Conservation (phyloP, 306 rosid genomes). For the Nissolia schottii region DNA sequence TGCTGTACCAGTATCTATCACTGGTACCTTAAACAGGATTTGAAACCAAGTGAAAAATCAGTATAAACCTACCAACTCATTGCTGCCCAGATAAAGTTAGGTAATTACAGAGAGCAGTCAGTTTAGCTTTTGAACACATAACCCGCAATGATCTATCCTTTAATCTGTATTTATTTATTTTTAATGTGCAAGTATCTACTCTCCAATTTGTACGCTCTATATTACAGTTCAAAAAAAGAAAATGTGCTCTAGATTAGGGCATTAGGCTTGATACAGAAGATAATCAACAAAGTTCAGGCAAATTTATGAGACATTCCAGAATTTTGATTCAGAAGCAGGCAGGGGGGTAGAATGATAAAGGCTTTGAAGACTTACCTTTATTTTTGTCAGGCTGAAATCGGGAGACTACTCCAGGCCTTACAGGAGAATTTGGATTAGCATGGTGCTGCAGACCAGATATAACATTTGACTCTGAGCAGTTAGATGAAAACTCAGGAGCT, state of each 20-base stretch:
- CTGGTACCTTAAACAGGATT: neutral
- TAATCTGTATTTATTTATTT: neutral
- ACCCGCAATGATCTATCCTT: neutral
- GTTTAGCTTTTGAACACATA: neutral
- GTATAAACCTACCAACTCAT: neutral
- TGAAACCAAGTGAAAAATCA: neutral
- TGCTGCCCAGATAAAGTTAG: neutral
- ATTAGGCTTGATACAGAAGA: neutral
- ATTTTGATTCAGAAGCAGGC: neutral
- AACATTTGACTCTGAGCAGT: conserved; percentile 28
- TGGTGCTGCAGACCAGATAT: conserved; percentile 23
- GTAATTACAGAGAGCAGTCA: neutral
- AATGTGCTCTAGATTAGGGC: neutral
- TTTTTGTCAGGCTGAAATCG: conserved; percentile 1
- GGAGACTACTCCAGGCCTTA: neutral
- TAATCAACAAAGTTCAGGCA: neutral
- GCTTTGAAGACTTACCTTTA: conserved; percentile 27
- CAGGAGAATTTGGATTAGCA: conserved; percentile 11
- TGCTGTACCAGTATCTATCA: neutral
- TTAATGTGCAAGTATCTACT: neutral
- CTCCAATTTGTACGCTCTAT: neutral
- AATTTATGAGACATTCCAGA: neutral
- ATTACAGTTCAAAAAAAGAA: too few relatives aligned
- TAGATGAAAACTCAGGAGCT: conserved; percentile 12
- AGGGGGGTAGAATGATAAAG: neutral